Evolutionary conservation across 169 alveolate species (phyloP), one percentile per base, ranked within the genome.

Genomic region (Plasmodium fragile): DNA sequence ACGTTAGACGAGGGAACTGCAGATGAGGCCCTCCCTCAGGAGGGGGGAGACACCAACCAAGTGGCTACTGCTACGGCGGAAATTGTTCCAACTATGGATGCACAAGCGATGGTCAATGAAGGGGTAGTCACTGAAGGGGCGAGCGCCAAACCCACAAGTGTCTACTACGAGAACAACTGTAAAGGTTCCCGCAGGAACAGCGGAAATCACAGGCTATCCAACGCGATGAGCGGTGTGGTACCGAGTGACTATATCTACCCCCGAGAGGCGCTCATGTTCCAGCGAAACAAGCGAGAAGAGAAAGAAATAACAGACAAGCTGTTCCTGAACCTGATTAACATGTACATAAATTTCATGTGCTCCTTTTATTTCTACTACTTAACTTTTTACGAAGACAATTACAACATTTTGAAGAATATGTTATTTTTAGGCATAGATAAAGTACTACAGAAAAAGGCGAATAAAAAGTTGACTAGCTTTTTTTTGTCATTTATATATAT

Each of bases 301-400:
- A 85, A 75, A 53, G 55, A 85, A n/a, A 49, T 85, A 49, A 30
- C 52, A 34, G 85, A 85, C 79, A 53, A 85, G 28, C 65, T 85
- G 25, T 53, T 85, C 43, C 69, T 85, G 53, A 75, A 85, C 55
- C 36, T 85, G 65, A 85, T 85, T 73, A 85, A 85, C 71, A 43
- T 85, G 39, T 85, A 85, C 32, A 85, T 85, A 85, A 85, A 85
- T 75, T 85, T 85, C 41, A 32, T 77, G 49, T 85, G 93, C 52
- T 85, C 93, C 16, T 52, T 85, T 73, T 41, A 85, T 34, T 85
- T 77, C 41, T 77, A 85, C 70, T 85, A 85, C 69, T 43, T 85
- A 75, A 85, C 85, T 5, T 55, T 73, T 18, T 85, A 85, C 43
- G 93, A 85, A 85, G 82, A 85, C 25, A 85, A 85, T 16, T 85